Conservation (phyloP, 1,284 basidiomycete genomes). For the Bondarzewia mesenterica region DNA sequence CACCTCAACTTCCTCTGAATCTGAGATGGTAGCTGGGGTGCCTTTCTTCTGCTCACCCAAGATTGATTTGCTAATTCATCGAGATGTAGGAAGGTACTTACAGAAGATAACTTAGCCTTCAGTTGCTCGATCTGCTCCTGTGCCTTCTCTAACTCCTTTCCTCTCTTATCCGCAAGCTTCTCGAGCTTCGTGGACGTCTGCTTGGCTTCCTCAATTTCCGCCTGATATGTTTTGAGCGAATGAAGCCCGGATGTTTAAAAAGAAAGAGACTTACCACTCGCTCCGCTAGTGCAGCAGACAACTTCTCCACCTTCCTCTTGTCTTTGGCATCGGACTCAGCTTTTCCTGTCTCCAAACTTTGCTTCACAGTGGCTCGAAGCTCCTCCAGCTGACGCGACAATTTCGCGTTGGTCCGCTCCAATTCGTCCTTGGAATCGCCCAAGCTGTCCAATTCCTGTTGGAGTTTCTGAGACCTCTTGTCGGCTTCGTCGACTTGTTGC, state of each 20-base stretch:
- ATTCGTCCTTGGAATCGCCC: neutral
- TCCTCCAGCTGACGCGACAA: neutral
- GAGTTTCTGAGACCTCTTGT: neutral
- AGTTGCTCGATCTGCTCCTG: slow-evolving; percentile 36
- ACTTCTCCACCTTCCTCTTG: slow-evolving; percentile 12
- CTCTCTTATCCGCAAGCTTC: slow-evolving; percentile 20
- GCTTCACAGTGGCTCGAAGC: neutral
- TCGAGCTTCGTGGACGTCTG: slow-evolving; percentile 18
- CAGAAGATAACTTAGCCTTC: slow-evolving; percentile 23
- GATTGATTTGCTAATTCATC: no score
- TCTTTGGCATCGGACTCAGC: neutral
- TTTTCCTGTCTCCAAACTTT: no score
- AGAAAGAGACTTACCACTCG: slow-evolving; percentile 8
- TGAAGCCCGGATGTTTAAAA: neutral
- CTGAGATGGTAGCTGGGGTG: no score
- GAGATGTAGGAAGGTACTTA: neutral
- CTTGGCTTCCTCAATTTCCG: slow-evolving; percentile 17
- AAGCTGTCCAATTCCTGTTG: neutral
- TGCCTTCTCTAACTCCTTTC: slow-evolving; percentile 22
- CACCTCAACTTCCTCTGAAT: no score
- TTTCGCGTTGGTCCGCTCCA: neutral
- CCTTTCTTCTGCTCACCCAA: no score
- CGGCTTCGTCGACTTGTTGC: neutral
- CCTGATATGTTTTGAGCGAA: slow-evolving; percentile 8
- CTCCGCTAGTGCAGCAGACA: slow-evolving; percentile 8